Percentiles rank a stretch among this genome's conserved stretches.
Evolutionary conservation across 2,329 filamentous ascomycete species (phyloP).

Genomic region (Fusarium vanettenii): DNA sequence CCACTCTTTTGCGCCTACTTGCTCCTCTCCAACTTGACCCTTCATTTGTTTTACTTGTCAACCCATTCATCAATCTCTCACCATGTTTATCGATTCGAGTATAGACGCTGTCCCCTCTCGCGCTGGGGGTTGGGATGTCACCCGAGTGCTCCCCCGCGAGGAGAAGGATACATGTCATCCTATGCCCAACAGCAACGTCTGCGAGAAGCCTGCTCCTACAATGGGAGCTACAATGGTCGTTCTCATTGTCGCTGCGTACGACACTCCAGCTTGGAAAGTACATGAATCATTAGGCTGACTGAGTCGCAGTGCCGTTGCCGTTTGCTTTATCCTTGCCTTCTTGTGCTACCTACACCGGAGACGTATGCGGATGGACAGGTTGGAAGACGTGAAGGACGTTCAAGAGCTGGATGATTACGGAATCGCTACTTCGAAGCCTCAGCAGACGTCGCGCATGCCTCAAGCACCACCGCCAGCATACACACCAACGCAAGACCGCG

Average conservation of each 20-base stretch:
- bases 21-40: background rate
- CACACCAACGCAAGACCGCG: constrained; percentile 18
- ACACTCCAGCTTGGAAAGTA: background rate
- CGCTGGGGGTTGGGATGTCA: constrained; percentile 18
- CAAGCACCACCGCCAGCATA: constrained; percentile 30
- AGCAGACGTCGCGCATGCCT: constrained; percentile 22
- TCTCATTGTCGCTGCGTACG: constrained; percentile 30
- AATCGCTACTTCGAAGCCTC: constrained; percentile 7
- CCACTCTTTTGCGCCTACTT: background rate
- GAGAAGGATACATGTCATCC: constrained; percentile 32
- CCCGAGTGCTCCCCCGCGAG: constrained; percentile 33
- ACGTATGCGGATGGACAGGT: constrained; percentile 27
- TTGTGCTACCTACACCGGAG: constrained; percentile 36
- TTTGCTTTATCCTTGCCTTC: constrained; percentile 27
- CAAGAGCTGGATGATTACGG: constrained; percentile 46
- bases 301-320: constrained; percentile 14
- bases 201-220: constrained; percentile 36
- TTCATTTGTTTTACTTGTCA: constrained; percentile 3
- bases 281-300: background rate
- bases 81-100: constrained; percentile 28
- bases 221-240: constrained; percentile 27
- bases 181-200: constrained; percentile 22
- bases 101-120: constrained; percentile 14
- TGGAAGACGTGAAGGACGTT: constrained; percentile 38
- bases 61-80: constrained; percentile 1